Conservation (phyloP, 2,329 filamentous ascomycete genomes). For the Talaromyces sp. region DNA sequence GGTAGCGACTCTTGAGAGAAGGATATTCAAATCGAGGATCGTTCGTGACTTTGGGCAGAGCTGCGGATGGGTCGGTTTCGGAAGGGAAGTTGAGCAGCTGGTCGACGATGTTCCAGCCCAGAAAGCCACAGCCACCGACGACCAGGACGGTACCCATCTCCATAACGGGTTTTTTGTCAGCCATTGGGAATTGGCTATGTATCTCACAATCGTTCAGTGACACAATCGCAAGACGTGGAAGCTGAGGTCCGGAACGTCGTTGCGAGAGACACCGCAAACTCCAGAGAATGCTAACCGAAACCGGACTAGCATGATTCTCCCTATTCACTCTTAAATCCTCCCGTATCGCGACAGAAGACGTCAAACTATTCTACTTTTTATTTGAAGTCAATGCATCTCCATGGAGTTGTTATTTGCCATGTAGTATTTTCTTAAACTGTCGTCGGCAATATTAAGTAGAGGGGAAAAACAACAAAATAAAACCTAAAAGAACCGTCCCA, state of each 20-base stretch:
- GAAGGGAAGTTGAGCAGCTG: slow-evolving; percentile 60
- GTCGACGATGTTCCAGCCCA: slow-evolving; percentile 76
- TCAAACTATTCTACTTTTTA: not conserved
- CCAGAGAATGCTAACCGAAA: not conserved
- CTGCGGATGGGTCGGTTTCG: slow-evolving; percentile 34
- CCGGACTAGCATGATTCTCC: not conserved
- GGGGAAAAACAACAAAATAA: not conserved
- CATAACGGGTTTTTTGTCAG: slow-evolving; percentile 26
- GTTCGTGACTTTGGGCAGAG: slow-evolving; percentile 29
- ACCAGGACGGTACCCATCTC: slow-evolving; percentile 67
- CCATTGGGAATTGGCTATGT: not conserved
- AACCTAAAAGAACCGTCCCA: not conserved
- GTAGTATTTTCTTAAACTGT: not conserved
- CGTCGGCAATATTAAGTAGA: not conserved
- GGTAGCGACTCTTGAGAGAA: slow-evolving; percentile 34
- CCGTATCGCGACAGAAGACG: not conserved
- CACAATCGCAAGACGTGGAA: not conserved
- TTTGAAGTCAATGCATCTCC: not conserved
- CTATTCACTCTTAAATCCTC: not conserved
- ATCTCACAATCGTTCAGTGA: not conserved
- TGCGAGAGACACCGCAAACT: not conserved
- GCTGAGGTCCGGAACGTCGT: not conserved
- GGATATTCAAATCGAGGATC: slow-evolving; percentile 35
- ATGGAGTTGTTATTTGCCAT: not conserved
- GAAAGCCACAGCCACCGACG: slow-evolving; percentile 77